Percentiles rank a stretch among this genome's conserved stretches.
These are phyloP conservation scores for Ogataea trehaloabstinens DNA, from an alignment of 805 yeast species.

Conservation along the genomic window DNA sequence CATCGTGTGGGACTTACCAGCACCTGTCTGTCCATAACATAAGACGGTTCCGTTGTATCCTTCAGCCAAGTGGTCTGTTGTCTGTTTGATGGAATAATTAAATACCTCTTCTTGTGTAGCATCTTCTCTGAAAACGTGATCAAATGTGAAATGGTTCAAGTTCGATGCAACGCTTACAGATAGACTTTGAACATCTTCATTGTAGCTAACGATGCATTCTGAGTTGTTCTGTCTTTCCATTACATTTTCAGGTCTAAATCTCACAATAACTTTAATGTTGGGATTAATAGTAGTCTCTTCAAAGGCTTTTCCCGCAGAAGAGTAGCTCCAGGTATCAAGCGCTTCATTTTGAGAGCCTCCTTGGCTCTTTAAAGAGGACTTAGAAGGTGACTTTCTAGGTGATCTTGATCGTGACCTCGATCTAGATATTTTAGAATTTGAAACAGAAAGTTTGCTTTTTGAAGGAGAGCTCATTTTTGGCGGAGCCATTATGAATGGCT, in stretches of 20 bases:
- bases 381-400: conserved; percentile 13
- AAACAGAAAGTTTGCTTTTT: background rate
- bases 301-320: conserved; percentile 4
- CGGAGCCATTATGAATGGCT: no score
- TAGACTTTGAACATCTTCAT: conserved; percentile 13
- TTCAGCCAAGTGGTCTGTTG: conserved; percentile 64
- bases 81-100: conserved; percentile 54
- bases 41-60: conserved; percentile 48
- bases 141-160: conserved; percentile 50
- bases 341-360: conserved; percentile 4
- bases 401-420: conserved; percentile 10
- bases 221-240: conserved; percentile 14
- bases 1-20: conserved; percentile 86
- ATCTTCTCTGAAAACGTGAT: conserved; percentile 54
- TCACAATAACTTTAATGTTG: conserved; percentile 64
- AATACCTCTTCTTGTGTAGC: conserved; percentile 59
- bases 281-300: conserved; percentile 21
- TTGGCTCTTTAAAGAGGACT: conserved; percentile 3
- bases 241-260: conserved; percentile 60
- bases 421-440: background rate
- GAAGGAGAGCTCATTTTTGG: background rate
- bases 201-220: conserved; percentile 10
- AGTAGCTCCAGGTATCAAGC: conserved; percentile 1
- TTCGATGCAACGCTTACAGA: conserved; percentile 13
- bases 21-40: conserved; percentile 81